Percentiles rank a stretch among this genome's conserved stretches.
phyloP scores from a whole-genome alignment of 1,284 basidiomycete species.

The Papiliotrema nemorosa region DNA sequence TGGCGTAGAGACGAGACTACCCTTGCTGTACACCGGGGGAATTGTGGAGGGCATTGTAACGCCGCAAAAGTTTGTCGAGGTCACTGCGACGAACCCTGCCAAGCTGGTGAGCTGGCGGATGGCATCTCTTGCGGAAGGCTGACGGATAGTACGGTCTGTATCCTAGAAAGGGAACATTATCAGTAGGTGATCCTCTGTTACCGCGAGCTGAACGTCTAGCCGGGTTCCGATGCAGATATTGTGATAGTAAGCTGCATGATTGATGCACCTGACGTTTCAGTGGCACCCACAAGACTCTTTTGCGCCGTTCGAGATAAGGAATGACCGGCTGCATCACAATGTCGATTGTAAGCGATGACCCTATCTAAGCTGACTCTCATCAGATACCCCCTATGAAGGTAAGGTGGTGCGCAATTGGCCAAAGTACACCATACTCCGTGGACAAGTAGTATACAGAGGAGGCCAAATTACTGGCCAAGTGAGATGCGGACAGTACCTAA shows the following conservation, averaged over 20 bases:
- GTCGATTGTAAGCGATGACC: conserved; percentile 10
- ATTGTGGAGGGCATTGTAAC: conserved; percentile 11
- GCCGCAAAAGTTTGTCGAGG: conserved; percentile 14
- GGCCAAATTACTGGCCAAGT: conserved; percentile 6
- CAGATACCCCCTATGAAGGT: conserved; percentile 21
- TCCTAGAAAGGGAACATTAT: conserved; percentile 16
- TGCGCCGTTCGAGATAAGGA: conserved; percentile 4
- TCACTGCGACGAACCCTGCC: conserved; percentile 14
- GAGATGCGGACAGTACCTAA: conserved; percentile 12
- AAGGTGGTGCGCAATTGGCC: conserved; percentile 18
- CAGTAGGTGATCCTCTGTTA: no score
- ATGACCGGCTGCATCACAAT: conserved; percentile 14
- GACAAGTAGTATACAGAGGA: conserved; percentile 10
- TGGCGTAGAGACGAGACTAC: conserved; percentile 16
- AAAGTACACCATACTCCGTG: conserved; percentile 8
- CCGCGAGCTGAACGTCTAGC: no score
- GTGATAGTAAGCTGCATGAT: conserved; percentile 7
- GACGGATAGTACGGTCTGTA: conserved; percentile 18
- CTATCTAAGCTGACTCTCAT: background rate
- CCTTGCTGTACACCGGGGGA: conserved; percentile 13
- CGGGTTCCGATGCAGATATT: conserved; percentile 18
- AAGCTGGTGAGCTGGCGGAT: conserved; percentile 14
- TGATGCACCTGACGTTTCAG: background rate
- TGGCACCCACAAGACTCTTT: conserved; percentile 5
- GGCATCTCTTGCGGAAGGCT: background rate